Evolutionary conservation across 352 stramenopile species (phyloP).

Genomic region (Phytophthora pluvialis): DNA sequence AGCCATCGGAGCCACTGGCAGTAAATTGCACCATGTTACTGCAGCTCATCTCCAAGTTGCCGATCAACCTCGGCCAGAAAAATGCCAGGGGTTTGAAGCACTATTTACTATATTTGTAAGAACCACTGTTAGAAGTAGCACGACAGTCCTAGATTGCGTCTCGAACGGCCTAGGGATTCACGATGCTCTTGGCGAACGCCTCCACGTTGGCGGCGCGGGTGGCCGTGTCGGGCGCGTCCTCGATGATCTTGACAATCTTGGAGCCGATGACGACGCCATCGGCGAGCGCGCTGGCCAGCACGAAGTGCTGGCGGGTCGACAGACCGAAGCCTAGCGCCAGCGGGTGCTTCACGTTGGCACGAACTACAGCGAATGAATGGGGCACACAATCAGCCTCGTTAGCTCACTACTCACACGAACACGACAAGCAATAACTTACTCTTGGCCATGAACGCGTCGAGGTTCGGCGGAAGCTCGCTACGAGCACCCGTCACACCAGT

Average conservation of each 20-base stretch:
- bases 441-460: slow-evolving; percentile 94
- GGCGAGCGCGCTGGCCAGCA: slow-evolving; percentile 92
- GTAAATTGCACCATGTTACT: neutral
- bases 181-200: slow-evolving; percentile 81
- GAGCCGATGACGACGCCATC: slow-evolving; percentile 92
- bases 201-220: slow-evolving; percentile 75
- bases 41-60: neutral
- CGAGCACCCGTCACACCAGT: slow-evolving; percentile 95
- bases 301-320: slow-evolving; percentile 92
- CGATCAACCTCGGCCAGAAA: neutral
- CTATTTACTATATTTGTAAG: slow-evolving; percentile 28
- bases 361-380: slow-evolving; percentile 51
- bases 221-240: slow-evolving; percentile 63
- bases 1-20: slow-evolving; percentile 35
- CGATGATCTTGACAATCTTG: slow-evolving; percentile 88
- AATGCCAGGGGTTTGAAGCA: neutral
- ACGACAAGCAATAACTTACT: slow-evolving; percentile 49
- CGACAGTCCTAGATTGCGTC: slow-evolving; percentile 7
- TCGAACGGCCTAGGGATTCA: slow-evolving; percentile 40
- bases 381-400: neutral
- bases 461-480: slow-evolving; percentile 89
- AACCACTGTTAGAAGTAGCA: slow-evolving; percentile 1
- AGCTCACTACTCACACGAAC: slow-evolving; percentile 1
- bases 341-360: slow-evolving; percentile 85
- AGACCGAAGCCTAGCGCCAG: slow-evolving; percentile 98